These are phyloP conservation scores for Oryza coarctata DNA, from an alignment of 176 grass and related monocot species.

Conservation along the genomic window DNA sequence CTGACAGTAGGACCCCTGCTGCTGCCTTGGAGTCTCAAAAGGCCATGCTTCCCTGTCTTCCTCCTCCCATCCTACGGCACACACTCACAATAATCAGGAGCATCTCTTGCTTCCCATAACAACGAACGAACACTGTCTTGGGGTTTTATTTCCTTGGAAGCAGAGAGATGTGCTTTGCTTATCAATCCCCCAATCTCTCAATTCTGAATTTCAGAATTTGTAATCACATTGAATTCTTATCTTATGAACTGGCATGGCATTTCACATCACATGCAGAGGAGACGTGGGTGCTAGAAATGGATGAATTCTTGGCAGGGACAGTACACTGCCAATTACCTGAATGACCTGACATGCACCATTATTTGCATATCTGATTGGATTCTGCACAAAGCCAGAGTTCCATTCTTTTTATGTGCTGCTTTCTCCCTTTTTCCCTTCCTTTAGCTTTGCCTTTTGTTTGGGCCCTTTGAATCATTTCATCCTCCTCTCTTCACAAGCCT, in stretches of 20 bases:
- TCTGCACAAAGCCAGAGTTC: slow-evolving; percentile 33
- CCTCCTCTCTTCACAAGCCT: not conserved
- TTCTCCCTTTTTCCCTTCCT: not conserved
- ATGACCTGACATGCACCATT: slow-evolving; percentile 33
- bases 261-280: slow-evolving; percentile 27
- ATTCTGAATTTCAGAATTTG: not conserved
- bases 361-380: slow-evolving; percentile 48
- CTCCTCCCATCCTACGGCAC: not conserved
- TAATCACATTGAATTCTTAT: not conserved
- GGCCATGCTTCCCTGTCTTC: slow-evolving; percentile 37
- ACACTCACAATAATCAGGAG: slow-evolving; percentile 10
- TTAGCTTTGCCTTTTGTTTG: slow-evolving; percentile 36
- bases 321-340: slow-evolving; percentile 6
- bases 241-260: not conserved
- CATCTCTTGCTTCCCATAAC: slow-evolving; percentile 10
- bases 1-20: slow-evolving; percentile 31
- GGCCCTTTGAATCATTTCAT: slow-evolving; percentile 37
- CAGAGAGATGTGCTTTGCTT: slow-evolving; percentile 16
- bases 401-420: slow-evolving; percentile 46
- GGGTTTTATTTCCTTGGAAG: not conserved
- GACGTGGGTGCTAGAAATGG: slow-evolving; percentile 36
- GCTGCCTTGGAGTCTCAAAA: slow-evolving; percentile 33
- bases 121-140: slow-evolving; percentile 1
- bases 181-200: not conserved
- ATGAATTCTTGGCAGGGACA: not conserved